Evolutionary conservation across 441 rosid genomes (phyloP), one percentile per base, ranked within the genome.

Genomic region (Heliophila coronopifolia): DNA sequence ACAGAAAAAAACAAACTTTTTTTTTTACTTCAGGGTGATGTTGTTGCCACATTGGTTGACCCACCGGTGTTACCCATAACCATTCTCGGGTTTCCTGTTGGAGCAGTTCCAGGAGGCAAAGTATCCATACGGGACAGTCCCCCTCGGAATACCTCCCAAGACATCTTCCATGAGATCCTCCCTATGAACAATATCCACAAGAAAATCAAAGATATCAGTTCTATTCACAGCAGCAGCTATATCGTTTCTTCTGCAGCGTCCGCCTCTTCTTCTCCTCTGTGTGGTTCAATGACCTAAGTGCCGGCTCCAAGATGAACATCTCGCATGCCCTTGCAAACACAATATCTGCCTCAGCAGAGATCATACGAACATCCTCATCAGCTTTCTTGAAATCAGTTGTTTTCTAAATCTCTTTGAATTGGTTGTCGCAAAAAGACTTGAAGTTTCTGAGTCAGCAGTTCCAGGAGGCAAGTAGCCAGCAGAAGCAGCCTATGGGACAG

Each of bases 271-370:
- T 87, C 75, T 81, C 94, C 57, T 84, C 96, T 0, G 94, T 80
- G 72, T 84, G 91, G 63, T 81, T 81, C 96, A 91, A 87, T 4
- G 96, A 84, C 56, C 85, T 71, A 41, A 86, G 63, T 2, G 95
- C 83, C 43, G 81, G 64, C 55, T 87, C 96, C 50, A 84, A 54
- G 50, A 87, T 84, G 67, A 87, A 87, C 94, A 87, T 81, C 71
- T 87, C 96, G 12, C 96, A 87, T 1, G 96, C 96, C 55, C 90
- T 80, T 7, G 96, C 93, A 42, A 87, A 81, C 28, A 87, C 73
- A 4, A 84, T 82, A 0, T 94, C 94, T 1, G 96, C 94, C 69
- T 87, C 94, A 2, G 96, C 90, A 0, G 96, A 87, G 54, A 86
- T 86, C 95, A 86, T 86, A 59, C 87, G 81, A 14, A 86, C 95